Conservation (phyloP, 1,139 yeast species). For the Saccharomyces hybrid region DNA sequence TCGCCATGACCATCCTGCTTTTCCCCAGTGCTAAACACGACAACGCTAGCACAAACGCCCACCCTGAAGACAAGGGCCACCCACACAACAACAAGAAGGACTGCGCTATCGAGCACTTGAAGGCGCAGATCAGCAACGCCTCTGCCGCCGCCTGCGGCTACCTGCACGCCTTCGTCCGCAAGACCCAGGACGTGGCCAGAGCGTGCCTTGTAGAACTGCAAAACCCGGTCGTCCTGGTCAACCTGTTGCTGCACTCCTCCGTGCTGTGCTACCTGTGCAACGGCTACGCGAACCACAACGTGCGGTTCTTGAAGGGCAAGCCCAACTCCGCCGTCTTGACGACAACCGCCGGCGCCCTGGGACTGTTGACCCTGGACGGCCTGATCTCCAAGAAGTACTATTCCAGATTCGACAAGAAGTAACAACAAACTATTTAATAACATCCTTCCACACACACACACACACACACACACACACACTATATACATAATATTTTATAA, state of each 20-base stretch:
- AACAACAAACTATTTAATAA: neutral
- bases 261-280: constrained; percentile 44
- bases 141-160: constrained; percentile 3
- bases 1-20: neutral
- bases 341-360: constrained; percentile 49
- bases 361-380: constrained; percentile 49
- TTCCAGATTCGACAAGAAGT: constrained; percentile 41
- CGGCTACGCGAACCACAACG: constrained; percentile 46
- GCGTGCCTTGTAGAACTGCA: constrained; percentile 38
- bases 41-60: neutral
- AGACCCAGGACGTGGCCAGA: constrained; percentile 11
- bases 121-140: neutral
- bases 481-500: neutral
- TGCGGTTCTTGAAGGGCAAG: constrained; percentile 34
- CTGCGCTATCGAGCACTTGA: neutral
- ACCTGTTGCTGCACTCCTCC: constrained; percentile 45
- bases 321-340: constrained; percentile 45
- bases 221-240: constrained; percentile 59
- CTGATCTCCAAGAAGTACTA: constrained; percentile 47
- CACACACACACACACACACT: neutral
- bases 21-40: constrained; percentile 1
- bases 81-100: constrained; percentile 2
- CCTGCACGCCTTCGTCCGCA: constrained; percentile 3
- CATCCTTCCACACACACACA: neutral
- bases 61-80: neutral